Evolutionary conservation across 257 asterid species (phyloP).

Genomic region (Linaria vulgaris): DNA sequence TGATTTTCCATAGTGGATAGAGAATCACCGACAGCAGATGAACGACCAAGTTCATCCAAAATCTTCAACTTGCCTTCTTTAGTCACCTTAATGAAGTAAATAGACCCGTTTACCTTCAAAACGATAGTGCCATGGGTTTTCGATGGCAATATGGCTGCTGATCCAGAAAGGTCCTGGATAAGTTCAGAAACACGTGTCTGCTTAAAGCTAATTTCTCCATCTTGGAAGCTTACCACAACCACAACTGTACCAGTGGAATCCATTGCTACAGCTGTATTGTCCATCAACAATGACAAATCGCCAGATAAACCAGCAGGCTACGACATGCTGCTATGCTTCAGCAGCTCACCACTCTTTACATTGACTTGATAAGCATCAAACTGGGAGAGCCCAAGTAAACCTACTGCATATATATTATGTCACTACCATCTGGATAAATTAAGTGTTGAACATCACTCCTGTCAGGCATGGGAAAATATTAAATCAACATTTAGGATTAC

Average conservation of each 20-base stretch:
- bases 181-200: conserved; percentile 60
- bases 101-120: conserved; percentile 39
- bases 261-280: conserved; percentile 60
- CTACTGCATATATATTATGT: conserved; percentile 54
- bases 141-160: conserved; percentile 60
- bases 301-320: conserved; percentile 78
- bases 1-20: conserved; percentile 59
- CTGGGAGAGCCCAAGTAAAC: conserved; percentile 52
- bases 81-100: conserved; percentile 51
- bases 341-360: conserved; percentile 68
- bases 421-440: conserved; percentile 70
- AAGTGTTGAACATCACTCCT: conserved; percentile 64
- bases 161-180: conserved; percentile 51
- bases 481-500: conserved; percentile 22
- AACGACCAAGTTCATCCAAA: conserved; percentile 49
- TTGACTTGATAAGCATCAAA: conserved; percentile 60
- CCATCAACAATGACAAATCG: conserved; percentile 62
- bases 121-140: conserved; percentile 63
- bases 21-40: conserved; percentile 70
- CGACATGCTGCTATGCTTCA: conserved; percentile 51
- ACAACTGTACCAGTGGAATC: conserved; percentile 70
- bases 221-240: conserved; percentile 56
- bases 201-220: conserved; percentile 65
- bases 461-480: conserved; percentile 37
- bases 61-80: conserved; percentile 55